Evolutionary conservation across 2,329 filamentous ascomycete species (phyloP).

Genomic region (Calonectria fujianensis): DNA sequence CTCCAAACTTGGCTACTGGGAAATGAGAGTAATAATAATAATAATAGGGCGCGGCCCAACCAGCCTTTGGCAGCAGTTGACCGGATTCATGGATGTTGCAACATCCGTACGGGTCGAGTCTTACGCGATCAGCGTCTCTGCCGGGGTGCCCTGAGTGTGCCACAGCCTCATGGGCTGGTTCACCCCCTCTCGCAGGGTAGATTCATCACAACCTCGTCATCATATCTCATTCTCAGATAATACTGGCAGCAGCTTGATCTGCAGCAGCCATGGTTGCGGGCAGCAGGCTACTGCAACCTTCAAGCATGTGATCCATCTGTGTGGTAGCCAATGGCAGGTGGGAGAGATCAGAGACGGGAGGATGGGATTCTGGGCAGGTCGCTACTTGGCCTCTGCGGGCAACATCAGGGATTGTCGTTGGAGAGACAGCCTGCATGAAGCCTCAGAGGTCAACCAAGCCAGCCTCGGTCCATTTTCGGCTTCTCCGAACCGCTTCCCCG

Average conservation of each 20-base stretch:
- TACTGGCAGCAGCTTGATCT: slow-evolving; percentile 25
- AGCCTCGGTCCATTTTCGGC: slow-evolving; percentile 48
- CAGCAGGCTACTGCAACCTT: slow-evolving; percentile 39
- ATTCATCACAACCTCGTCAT: slow-evolving; percentile 28
- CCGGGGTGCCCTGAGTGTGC: slow-evolving; percentile 26
- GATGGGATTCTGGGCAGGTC: slow-evolving; percentile 20
- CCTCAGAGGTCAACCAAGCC: slow-evolving; percentile 29
- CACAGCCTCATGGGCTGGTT: slow-evolving; percentile 21
- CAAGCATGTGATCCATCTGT: slow-evolving; percentile 52
- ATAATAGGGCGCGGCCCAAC: background rate
- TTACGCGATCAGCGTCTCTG: slow-evolving; percentile 28
- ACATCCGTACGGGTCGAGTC: slow-evolving; percentile 21
- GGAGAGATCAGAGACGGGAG: slow-evolving; percentile 37
- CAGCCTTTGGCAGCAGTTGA: slow-evolving; percentile 20
- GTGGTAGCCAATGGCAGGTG: slow-evolving; percentile 51
- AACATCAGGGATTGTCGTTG: slow-evolving; percentile 31
- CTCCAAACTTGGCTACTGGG: slow-evolving; percentile 4
- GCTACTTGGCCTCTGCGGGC: background rate
- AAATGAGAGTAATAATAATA: slow-evolving; percentile 27
- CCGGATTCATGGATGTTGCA: slow-evolving; percentile 17
- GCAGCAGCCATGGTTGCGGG: slow-evolving; percentile 32
- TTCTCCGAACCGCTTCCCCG: slow-evolving; percentile 41
- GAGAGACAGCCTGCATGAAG: slow-evolving; percentile 33
- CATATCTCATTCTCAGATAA: slow-evolving; percentile 20
- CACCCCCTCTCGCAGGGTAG: slow-evolving; percentile 21